Conservation (phyloP, 2,329 filamentous ascomycete species). For the Apiospora pterosperma region DNA sequence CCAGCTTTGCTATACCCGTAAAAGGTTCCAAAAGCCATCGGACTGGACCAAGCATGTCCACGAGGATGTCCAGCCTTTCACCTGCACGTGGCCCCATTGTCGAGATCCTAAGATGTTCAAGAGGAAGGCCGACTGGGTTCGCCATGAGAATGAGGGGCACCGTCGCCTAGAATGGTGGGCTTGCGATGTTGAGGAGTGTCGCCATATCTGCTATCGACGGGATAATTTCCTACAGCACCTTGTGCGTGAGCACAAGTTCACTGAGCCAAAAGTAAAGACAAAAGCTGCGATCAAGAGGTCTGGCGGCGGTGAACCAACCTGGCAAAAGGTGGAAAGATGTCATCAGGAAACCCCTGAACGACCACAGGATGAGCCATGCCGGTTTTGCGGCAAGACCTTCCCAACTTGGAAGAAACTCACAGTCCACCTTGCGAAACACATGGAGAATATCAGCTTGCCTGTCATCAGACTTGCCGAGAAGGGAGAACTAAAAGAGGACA, state of each 20-base stretch:
- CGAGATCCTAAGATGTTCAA: constrained; percentile 89
- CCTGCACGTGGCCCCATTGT: constrained; percentile 83
- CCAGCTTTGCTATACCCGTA: constrained; percentile 78
- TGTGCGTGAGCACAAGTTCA: constrained; percentile 84
- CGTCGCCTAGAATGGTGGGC: constrained; percentile 89
- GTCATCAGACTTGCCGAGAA: constrained; percentile 60
- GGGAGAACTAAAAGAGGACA: constrained; percentile 54
- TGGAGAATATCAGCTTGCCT: constrained; percentile 87
- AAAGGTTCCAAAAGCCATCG: constrained; percentile 85
- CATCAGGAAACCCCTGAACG: constrained; percentile 63
- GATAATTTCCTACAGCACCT: constrained; percentile 94
- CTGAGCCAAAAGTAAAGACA: constrained; percentile 76
- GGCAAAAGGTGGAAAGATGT: constrained; percentile 75
- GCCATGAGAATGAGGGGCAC: constrained; percentile 90
- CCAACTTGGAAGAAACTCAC: constrained; percentile 89
- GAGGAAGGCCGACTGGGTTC: constrained; percentile 91
- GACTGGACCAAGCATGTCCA: constrained; percentile 98
- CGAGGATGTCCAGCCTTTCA: constrained; percentile 90
- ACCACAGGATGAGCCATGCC: constrained; percentile 75
- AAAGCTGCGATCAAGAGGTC: constrained; percentile 64
- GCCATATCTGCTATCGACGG: constrained; percentile 78
- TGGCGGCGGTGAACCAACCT: constrained; percentile 60
- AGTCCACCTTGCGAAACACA: constrained; percentile 89
- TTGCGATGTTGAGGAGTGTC: constrained; percentile 77
- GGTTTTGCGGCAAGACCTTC: constrained; percentile 80